These are phyloP conservation scores for Collybia nuda DNA, from an alignment of 768 basidiomycete genomes.

Conservation along the genomic window DNA sequence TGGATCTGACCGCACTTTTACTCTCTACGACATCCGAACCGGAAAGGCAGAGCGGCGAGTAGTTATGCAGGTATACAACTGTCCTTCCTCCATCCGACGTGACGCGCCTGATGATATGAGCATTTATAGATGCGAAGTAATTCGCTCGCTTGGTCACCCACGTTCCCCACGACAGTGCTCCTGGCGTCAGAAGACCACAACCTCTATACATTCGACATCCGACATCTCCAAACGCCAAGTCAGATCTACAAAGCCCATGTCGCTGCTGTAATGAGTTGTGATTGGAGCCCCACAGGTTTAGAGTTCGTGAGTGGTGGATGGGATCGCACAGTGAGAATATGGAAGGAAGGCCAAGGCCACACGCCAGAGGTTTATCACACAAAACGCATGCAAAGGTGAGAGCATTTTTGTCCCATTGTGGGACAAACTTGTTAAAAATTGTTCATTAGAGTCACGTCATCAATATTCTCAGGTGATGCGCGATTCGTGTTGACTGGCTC, in stretches of 20 bases:
- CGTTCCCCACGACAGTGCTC: constrained; percentile 86
- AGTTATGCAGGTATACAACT: constrained; percentile 73
- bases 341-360: constrained; percentile 84
- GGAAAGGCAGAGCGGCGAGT: constrained; percentile 93
- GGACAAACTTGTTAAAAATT: neutral
- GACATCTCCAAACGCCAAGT: constrained; percentile 76
- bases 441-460: constrained; percentile 73
- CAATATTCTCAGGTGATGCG: constrained; percentile 86
- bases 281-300: constrained; percentile 95
- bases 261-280: constrained; percentile 93
- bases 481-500: constrained; percentile 90
- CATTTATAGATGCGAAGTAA: constrained; percentile 77
- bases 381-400: constrained; percentile 96
- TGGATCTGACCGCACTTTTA: constrained; percentile 94
- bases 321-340: constrained; percentile 92
- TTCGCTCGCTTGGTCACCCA: constrained; percentile 92
- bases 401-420: neutral
- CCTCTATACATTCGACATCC: constrained; percentile 95
- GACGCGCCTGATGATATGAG: no score
- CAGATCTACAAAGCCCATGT: constrained; percentile 98
- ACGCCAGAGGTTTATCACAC: constrained; percentile 93
- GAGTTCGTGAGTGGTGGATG: constrained; percentile 97
- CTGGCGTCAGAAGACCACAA: constrained; percentile 99
- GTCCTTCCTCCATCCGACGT: no score
- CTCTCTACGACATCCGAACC: constrained; percentile 93